Percentiles rank a stretch among this genome's conserved stretches.
These are phyloP conservation scores for Puccinia polysora DNA, from an alignment of 1,284 basidiomycete genomes.

Conservation along the genomic window DNA sequence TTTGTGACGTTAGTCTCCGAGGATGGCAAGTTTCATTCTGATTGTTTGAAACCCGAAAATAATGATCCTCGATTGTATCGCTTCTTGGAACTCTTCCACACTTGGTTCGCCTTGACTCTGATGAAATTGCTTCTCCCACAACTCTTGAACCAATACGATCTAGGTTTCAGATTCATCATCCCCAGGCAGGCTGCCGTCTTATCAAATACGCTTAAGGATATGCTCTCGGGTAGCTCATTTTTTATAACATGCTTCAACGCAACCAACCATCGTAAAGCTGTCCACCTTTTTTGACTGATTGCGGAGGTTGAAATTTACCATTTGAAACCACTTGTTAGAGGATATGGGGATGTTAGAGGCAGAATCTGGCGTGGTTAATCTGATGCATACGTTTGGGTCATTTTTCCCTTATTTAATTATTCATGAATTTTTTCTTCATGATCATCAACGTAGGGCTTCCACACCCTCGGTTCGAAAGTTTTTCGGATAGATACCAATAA, in stretches of 20 bases:
- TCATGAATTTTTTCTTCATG: background rate
- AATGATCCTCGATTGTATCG: too few relatives aligned
- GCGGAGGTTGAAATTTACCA: background rate
- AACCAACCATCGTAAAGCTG: background rate
- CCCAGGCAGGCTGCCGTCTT: constrained; percentile 7
- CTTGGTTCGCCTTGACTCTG: too few relatives aligned
- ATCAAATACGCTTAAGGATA: constrained; percentile 25
- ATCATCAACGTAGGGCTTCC: too few relatives aligned
- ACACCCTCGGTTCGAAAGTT: too few relatives aligned
- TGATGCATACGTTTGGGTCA: constrained; percentile 32
- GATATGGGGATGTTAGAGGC: constrained; percentile 42
- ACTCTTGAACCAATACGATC: too few relatives aligned
- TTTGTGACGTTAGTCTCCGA: too few relatives aligned
- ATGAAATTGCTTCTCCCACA: too few relatives aligned
- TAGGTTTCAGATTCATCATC: constrained; percentile 10
- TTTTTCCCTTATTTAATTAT: background rate
- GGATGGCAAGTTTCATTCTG: too few relatives aligned
- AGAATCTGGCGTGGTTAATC: constrained; percentile 38
- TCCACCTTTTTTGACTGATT: background rate
- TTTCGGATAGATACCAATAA: too few relatives aligned
- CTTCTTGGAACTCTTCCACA: too few relatives aligned
- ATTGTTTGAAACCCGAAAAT: too few relatives aligned
- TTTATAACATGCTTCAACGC: too few relatives aligned
- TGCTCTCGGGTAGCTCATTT: constrained; percentile 27
- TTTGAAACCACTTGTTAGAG: background rate